Conservation (phyloP, 1,284 basidiomycete genomes). For the Moniliella sp. region DNA sequence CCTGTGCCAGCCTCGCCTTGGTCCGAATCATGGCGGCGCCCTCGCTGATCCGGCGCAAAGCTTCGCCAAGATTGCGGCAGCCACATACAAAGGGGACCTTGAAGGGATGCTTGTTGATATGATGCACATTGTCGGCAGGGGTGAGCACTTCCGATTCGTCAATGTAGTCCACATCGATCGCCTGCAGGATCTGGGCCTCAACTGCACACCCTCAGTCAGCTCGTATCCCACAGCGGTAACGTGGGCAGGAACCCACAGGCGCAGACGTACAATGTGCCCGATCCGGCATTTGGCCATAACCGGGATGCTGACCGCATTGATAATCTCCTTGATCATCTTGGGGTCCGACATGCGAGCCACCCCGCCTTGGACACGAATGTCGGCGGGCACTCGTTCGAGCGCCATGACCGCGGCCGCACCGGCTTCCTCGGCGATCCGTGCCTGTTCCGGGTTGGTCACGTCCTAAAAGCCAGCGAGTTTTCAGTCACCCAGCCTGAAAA, state of each 20-base stretch:
- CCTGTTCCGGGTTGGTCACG: conserved; percentile 56
- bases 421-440: conserved; percentile 86
- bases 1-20: conserved; percentile 80
- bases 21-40: conserved; percentile 86
- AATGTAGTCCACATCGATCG: conserved; percentile 88
- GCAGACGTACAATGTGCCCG: conserved; percentile 59
- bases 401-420: conserved; percentile 91
- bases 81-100: conserved; percentile 46
- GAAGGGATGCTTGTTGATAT: conserved; percentile 45
- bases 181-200: conserved; percentile 58
- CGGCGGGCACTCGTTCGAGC: conserved; percentile 72
- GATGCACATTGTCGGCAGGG: conserved; percentile 49
- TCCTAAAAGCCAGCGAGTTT: conserved; percentile 6
- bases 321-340: conserved; percentile 85
- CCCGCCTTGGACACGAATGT: conserved; percentile 43
- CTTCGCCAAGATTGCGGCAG: conserved; percentile 51
- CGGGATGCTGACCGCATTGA: conserved; percentile 38
- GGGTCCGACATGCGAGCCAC: conserved; percentile 45
- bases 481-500: conserved; percentile 50
- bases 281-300: conserved; percentile 61
- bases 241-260: not conserved
- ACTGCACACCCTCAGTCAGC: conserved; percentile 2
- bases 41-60: conserved; percentile 82
- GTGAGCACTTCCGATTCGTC: conserved; percentile 83
- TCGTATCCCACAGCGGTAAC: not conserved